phyloP scores from a whole-genome alignment of 352 stramenopile genomes.

The Thalassiosira exigua region DNA sequence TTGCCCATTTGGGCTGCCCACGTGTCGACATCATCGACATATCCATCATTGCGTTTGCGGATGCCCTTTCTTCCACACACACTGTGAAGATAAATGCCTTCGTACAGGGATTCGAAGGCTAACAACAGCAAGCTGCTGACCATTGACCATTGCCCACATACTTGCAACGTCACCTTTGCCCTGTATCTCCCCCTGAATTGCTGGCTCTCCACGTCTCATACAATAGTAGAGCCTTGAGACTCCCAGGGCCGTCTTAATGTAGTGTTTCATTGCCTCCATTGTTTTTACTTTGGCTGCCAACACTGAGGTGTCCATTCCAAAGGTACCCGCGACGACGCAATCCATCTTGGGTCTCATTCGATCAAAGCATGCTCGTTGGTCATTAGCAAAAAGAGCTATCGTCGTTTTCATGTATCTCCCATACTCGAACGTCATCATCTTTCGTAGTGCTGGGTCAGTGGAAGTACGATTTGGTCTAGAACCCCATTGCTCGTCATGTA shows the following conservation, averaged over 20 bases:
- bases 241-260: slow-evolving; percentile 22
- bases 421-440: slow-evolving; percentile 21
- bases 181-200: slow-evolving; percentile 26
- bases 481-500: slow-evolving; percentile 7
- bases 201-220: background rate
- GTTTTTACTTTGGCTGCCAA: background rate
- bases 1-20: background rate
- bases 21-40: slow-evolving; percentile 31
- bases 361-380: slow-evolving; percentile 11
- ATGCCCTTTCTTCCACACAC: background rate
- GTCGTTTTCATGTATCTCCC: slow-evolving; percentile 20
- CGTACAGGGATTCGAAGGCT: slow-evolving; percentile 1
- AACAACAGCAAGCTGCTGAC: slow-evolving; percentile 22
- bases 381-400: slow-evolving; percentile 3
- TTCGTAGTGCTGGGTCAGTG: slow-evolving; percentile 4
- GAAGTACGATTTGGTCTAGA: background rate
- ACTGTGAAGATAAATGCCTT: background rate
- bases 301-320: background rate
- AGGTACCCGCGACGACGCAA: background rate
- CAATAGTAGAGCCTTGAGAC: slow-evolving; percentile 2
- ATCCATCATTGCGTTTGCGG: slow-evolving; percentile 11
- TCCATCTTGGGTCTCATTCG: slow-evolving; percentile 1
- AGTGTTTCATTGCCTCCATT: background rate
- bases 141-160: background rate
- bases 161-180: slow-evolving; percentile 27